phyloP scores from a whole-genome alignment of 169 alveolate species.

The Miamiensis avidus region DNA sequence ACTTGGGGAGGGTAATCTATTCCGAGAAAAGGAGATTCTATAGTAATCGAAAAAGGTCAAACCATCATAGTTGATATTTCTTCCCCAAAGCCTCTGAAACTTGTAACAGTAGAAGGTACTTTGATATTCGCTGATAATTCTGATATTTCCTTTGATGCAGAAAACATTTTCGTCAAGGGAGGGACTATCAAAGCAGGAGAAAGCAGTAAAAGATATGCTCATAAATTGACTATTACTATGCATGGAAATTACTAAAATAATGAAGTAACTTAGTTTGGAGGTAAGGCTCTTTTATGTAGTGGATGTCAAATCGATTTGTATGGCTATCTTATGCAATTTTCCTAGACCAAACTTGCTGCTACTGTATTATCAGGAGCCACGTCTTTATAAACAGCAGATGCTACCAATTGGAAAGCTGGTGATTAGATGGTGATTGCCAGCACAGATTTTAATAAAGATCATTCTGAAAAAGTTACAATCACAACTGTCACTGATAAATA shows the following conservation, averaged over 20 bases:
- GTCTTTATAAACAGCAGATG: constrained; percentile 27
- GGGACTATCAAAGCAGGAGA: constrained; percentile 68
- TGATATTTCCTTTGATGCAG: constrained; percentile 62
- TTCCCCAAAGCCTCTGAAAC: constrained; percentile 46
- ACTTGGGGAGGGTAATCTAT: constrained; percentile 82
- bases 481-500: constrained; percentile 12
- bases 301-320: constrained; percentile 67
- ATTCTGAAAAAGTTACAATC: constrained; percentile 60
- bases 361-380: constrained; percentile 52
- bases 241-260: constrained; percentile 55
- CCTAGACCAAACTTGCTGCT: constrained; percentile 61
- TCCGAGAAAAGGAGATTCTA: constrained; percentile 75
- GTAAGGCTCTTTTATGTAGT: constrained; percentile 55
- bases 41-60: constrained; percentile 66
- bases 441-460: constrained; percentile 44
- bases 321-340: constrained; percentile 48
- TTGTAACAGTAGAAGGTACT: constrained; percentile 65
- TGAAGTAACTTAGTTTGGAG: constrained; percentile 68
- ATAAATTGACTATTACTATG: constrained; percentile 61
- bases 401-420: constrained; percentile 74
- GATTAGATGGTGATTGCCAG: constrained; percentile 71
- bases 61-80: constrained; percentile 59
- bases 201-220: constrained; percentile 44
- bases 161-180: constrained; percentile 59
- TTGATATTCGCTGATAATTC: constrained; percentile 48